Evolutionary conservation across 176 grass and related monocot genomes (phyloP).

Genomic region (Musa beccarii): DNA sequence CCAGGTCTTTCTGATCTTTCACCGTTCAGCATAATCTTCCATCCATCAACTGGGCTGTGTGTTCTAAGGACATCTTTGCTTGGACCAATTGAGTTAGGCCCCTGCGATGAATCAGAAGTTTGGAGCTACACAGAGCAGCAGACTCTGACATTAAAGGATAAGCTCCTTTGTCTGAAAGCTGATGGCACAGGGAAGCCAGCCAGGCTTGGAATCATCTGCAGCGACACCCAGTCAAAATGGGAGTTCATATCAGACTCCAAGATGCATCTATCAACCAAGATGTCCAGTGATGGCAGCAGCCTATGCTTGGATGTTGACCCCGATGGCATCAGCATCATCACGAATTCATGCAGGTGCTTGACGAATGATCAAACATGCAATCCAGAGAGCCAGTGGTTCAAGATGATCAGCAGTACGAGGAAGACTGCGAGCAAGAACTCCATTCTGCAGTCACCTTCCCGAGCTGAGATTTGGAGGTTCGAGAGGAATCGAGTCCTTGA

Average conservation of each 20-base stretch:
- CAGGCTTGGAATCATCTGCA: constrained; percentile 31
- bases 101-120: constrained; percentile 45
- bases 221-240: constrained; percentile 40
- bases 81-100: constrained; percentile 47
- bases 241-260: constrained; percentile 53
- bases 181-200: constrained; percentile 29
- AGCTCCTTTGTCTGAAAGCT: constrained; percentile 39
- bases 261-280: constrained; percentile 52
- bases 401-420: constrained; percentile 59
- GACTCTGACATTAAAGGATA: constrained; percentile 23
- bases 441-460: neutral
- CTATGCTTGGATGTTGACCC: constrained; percentile 66
- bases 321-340: constrained; percentile 49
- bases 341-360: constrained; percentile 65
- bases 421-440: neutral
- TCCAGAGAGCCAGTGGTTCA: constrained; percentile 85
- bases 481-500: neutral
- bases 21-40: constrained; percentile 62
- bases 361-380: constrained; percentile 47
- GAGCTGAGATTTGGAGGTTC: neutral
- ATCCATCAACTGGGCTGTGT: constrained; percentile 67
- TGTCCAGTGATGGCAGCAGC: neutral
- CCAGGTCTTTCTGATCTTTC: constrained; percentile 60
- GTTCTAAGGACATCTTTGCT: constrained; percentile 36
- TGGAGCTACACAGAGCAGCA: constrained; percentile 39